Percentiles rank a stretch among this genome's conserved stretches.
These are phyloP conservation scores for Neurospora pannonica DNA, from an alignment of 495 filamentous ascomycete genomes.

Conservation along the genomic window DNA sequence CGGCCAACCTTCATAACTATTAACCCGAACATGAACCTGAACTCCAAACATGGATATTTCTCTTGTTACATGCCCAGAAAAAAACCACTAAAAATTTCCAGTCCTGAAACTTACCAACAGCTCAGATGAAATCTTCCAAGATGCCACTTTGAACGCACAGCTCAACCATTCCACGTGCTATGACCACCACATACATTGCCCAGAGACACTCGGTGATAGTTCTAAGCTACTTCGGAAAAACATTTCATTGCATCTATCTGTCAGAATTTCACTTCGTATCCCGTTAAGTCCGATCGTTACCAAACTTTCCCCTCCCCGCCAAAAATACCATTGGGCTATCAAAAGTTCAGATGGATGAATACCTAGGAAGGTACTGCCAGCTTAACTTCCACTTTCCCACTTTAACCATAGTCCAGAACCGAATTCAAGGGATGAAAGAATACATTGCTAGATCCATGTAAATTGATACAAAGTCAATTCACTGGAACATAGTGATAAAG, in stretches of 20 bases:
- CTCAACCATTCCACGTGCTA: neutral
- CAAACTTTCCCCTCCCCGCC: neutral
- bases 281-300: neutral
- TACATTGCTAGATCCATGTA: too few relatives aligned
- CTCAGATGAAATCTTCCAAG: neutral
- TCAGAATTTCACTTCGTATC: too few relatives aligned
- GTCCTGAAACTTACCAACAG: neutral
- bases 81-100: neutral
- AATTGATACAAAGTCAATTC: too few relatives aligned
- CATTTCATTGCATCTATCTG: too few relatives aligned
- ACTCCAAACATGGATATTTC: too few relatives aligned
- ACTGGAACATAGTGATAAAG: too few relatives aligned
- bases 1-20: neutral
- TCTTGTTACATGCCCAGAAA: neutral
- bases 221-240: too few relatives aligned
- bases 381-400: neutral
- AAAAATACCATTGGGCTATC: neutral
- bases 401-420: too few relatives aligned
- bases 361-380: neutral
- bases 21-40: neutral
- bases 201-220: neutral
- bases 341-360: neutral
- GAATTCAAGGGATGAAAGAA: too few relatives aligned
- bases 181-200: neutral
- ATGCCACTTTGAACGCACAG: too few relatives aligned